A percentile compares a stretch with the other conserved stretches of the same genome.
Evolutionary conservation across 257 asterid genomes (phyloP).

Genomic region (Gardenia jasminoides): DNA sequence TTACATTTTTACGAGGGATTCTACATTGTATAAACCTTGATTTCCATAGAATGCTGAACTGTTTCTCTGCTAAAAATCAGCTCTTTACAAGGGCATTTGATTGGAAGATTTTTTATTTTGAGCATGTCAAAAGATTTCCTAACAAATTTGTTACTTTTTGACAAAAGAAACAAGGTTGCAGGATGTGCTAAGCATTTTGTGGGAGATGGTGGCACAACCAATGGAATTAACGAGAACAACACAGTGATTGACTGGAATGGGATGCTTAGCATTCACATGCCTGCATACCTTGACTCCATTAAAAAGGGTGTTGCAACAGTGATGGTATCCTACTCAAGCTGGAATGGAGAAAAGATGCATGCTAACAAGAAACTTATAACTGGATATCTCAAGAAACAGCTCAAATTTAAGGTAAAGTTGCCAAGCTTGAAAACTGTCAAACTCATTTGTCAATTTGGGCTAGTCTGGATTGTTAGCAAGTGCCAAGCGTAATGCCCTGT

Average conservation of each 20-base stretch:
- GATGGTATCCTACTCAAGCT: conserved; percentile 76
- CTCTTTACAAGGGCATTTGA: too few species aligned
- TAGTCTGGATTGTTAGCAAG: neutral
- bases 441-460: neutral
- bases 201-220: conserved; percentile 75
- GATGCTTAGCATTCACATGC: conserved; percentile 63
- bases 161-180: conserved; percentile 58
- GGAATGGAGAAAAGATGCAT: conserved; percentile 74
- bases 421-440: too few species aligned
- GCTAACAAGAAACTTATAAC: conserved; percentile 57
- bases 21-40: too few species aligned
- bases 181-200: conserved; percentile 73
- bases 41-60: too few species aligned
- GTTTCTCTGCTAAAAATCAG: too few species aligned
- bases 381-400: conserved; percentile 57
- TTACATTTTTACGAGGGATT: too few species aligned
- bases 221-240: conserved; percentile 58
- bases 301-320: conserved; percentile 66
- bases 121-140: too few species aligned
- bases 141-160: neutral
- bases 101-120: neutral
- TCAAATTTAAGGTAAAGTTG: conserved; percentile 38
- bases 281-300: conserved; percentile 59
- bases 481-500: neutral
- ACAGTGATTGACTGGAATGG: conserved; percentile 45